Evolutionary conservation across 2,329 filamentous ascomycete species (phyloP).

Genomic region (Colletotrichum limetticola): DNA sequence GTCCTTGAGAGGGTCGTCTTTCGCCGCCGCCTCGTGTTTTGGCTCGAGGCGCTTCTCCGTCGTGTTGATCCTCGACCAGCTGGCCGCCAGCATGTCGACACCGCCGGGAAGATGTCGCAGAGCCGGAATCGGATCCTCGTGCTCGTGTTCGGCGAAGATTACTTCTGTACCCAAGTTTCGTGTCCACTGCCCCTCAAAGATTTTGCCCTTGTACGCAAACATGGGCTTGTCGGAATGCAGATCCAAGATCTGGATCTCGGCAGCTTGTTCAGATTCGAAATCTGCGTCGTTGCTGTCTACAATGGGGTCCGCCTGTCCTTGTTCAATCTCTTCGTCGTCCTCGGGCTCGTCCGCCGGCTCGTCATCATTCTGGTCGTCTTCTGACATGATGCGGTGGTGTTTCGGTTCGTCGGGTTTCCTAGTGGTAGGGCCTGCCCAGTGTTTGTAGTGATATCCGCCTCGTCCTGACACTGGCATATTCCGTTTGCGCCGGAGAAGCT

Average conservation of each 20-base stretch:
- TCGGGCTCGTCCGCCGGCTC: slow-evolving; percentile 31
- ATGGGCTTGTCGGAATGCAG: slow-evolving; percentile 81
- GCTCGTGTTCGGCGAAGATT: slow-evolving; percentile 70
- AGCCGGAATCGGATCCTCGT: slow-evolving; percentile 52
- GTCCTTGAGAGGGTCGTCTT: slow-evolving; percentile 48
- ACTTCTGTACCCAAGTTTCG: slow-evolving; percentile 87
- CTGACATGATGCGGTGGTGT: slow-evolving; percentile 35
- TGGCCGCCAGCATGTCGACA: slow-evolving; percentile 79
- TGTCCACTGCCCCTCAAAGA: slow-evolving; percentile 85
- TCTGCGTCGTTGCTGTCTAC: slow-evolving; percentile 38
- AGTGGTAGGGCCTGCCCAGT: slow-evolving; percentile 48
- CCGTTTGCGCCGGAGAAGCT: slow-evolving; percentile 57
- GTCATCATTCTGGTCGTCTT: slow-evolving; percentile 40
- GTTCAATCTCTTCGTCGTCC: slow-evolving; percentile 42
- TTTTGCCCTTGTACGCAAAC: slow-evolving; percentile 80
- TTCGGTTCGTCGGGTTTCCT: slow-evolving; percentile 34
- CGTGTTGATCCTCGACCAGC: slow-evolving; percentile 76
- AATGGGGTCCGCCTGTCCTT: slow-evolving; percentile 27
- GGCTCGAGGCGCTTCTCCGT: slow-evolving; percentile 69
- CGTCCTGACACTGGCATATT: slow-evolving; percentile 41
- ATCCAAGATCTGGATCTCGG: slow-evolving; percentile 82
- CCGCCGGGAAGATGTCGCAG: slow-evolving; percentile 64
- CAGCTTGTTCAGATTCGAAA: slow-evolving; percentile 34
- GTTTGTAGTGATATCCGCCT: slow-evolving; percentile 59
- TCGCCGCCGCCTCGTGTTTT: slow-evolving; percentile 45